phyloP scores from a whole-genome alignment of 306 rosid genomes.

The Fragaria ananassa region DNA sequence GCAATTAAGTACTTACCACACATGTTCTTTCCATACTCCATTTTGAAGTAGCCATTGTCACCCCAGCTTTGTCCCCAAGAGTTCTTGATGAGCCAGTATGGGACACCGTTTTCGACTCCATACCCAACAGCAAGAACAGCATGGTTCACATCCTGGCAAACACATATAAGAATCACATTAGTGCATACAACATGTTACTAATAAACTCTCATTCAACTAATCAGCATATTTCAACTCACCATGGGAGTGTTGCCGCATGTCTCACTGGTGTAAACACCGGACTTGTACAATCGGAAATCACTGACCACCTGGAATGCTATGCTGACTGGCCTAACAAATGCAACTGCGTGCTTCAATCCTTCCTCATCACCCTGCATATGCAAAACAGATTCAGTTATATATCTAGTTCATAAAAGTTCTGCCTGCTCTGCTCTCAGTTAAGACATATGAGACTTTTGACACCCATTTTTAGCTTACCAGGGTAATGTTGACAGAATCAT shows the following conservation, averaged over 20 bases:
- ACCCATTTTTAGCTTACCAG: constrained; percentile 41
- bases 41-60: constrained; percentile 86
- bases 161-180: not conserved
- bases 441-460: not conserved
- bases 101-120: constrained; percentile 66
- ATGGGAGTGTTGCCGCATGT: constrained; percentile 62
- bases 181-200: not conserved
- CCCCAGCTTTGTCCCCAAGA: constrained; percentile 94
- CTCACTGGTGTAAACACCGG: constrained; percentile 75
- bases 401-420: not conserved
- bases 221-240: constrained; percentile 50
- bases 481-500: constrained; percentile 72
- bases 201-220: not conserved
- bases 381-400: not conserved
- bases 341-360: constrained; percentile 90
- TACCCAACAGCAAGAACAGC: constrained; percentile 97
- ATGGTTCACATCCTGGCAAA: constrained; percentile 93
- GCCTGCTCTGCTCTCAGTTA: not conserved
- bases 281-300: constrained; percentile 54
- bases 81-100: constrained; percentile 89
- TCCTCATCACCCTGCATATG: constrained; percentile 82
- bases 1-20: constrained; percentile 58
- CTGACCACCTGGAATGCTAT: constrained; percentile 71
- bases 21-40: constrained; percentile 94
- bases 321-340: constrained; percentile 81